A percentile compares a stretch with the other conserved stretches of the same genome.
These are phyloP conservation scores for Aeschynomene evenia DNA, from an alignment of 306 rosid species.

Conservation along the genomic window DNA sequence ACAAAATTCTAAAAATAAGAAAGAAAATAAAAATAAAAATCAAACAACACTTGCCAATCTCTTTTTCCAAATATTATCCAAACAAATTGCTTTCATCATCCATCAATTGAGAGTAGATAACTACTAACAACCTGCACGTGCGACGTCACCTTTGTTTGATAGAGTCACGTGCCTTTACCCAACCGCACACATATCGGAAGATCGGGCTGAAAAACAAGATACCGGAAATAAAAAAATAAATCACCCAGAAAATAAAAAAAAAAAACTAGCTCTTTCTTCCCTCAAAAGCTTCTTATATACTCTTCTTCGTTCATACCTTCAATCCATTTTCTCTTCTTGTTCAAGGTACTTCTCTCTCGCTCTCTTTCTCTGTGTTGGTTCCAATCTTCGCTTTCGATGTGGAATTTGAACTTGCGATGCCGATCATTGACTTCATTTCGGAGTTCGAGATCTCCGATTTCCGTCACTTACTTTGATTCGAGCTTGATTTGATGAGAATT, in stretches of 20 bases:
- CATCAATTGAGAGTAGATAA: too few species aligned
- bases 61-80: too few species aligned
- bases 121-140: conserved; percentile 38
- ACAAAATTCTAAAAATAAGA: too few species aligned
- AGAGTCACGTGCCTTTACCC: conserved; percentile 55
- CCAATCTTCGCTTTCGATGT: background rate
- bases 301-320: background rate
- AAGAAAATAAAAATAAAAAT: too few species aligned
- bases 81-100: too few species aligned
- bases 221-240: background rate
- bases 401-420: background rate
- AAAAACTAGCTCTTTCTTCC: background rate
- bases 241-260: background rate
- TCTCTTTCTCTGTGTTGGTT: background rate
- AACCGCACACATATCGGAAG: conserved; percentile 31
- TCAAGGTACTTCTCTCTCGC: conserved; percentile 22
- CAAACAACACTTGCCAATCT: too few species aligned
- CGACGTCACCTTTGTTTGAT: conserved; percentile 26
- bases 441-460: background rate
- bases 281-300: background rate
- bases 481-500: background rate
- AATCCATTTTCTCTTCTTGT: background rate
- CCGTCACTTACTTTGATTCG: background rate
- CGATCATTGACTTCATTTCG: too few species aligned
- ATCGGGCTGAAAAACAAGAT: background rate